Evolutionary conservation across 805 yeast genomes (phyloP).

Genomic region (Metschnikowia peoriensis): DNA sequence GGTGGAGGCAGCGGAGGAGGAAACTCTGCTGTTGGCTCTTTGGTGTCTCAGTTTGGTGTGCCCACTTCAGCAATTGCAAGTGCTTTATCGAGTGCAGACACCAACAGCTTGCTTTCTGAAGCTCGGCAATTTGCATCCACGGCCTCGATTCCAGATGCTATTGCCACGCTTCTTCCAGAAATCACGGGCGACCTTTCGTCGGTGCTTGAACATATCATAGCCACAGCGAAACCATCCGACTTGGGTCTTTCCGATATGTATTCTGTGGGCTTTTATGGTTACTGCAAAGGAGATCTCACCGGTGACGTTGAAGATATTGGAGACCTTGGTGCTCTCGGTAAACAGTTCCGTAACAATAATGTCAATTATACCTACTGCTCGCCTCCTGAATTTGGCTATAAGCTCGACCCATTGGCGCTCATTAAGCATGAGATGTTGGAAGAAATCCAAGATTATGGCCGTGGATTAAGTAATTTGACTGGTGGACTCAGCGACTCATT

Average conservation of each 20-base stretch:
- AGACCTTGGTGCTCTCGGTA: constrained; percentile 16
- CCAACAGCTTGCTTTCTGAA: constrained; percentile 10
- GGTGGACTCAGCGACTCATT: constrained; percentile 11
- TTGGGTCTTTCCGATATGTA: constrained; percentile 43
- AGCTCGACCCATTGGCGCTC: constrained; percentile 50
- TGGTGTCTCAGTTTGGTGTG: constrained; percentile 6
- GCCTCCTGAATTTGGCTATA: constrained; percentile 52
- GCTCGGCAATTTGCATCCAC: constrained; percentile 13
- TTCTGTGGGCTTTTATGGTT: constrained; percentile 43
- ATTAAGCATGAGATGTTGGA: constrained; percentile 33
- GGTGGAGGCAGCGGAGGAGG: constrained; percentile 3
- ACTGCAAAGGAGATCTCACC: constrained; percentile 34
- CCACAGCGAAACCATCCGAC: constrained; percentile 25
- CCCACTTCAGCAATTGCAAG: constrained; percentile 10
- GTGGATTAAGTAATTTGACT: constrained; percentile 21
- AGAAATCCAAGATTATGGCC: constrained; percentile 23
- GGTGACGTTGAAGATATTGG: constrained; percentile 4
- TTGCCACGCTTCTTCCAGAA: constrained; percentile 16
- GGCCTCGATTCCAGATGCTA: constrained; percentile 15
- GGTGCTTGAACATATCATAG: constrained; percentile 22
- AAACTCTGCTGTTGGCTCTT: constrained; percentile 6
- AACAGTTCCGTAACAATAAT: constrained; percentile 27
- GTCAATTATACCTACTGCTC: constrained; percentile 50
- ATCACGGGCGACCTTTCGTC: constrained; percentile 13
- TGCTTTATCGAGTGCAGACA: constrained; percentile 6